Percentiles rank a stretch among this genome's conserved stretches.
Evolutionary conservation across 768 basidiomycete genomes (phyloP).

Genomic region (Mycena galericulata): DNA sequence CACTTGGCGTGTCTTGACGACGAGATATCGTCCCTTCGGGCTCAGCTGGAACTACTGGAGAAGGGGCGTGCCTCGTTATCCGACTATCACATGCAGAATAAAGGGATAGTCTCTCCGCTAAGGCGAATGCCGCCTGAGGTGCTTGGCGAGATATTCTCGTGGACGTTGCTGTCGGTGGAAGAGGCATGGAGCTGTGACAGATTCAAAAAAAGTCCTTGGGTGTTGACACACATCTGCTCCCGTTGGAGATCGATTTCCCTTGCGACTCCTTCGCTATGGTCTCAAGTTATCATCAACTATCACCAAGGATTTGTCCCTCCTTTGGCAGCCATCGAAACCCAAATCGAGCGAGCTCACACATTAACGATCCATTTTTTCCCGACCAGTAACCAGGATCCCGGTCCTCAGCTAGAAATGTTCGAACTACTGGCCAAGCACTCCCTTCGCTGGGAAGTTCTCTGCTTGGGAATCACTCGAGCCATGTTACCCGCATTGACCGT

Average conservation of each 20-base stretch:
- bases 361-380: slow-evolving; percentile 14
- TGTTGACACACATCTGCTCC: neutral
- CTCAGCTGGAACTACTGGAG: too few species aligned
- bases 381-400: neutral
- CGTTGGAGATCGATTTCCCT: slow-evolving; percentile 8
- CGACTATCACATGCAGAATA: neutral
- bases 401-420: too few species aligned
- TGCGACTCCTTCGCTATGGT: slow-evolving; percentile 4
- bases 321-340: neutral
- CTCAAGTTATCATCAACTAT: neutral
- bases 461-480: too few species aligned
- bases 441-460: too few species aligned
- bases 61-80: neutral
- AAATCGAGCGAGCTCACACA: neutral
- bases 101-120: neutral
- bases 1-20: too few species aligned
- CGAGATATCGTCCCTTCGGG: too few species aligned
- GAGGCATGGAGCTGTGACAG: too few species aligned
- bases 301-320: neutral
- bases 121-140: slow-evolving; percentile 15
- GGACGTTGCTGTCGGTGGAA: neutral
- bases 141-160: slow-evolving; percentile 15
- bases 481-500: too few species aligned
- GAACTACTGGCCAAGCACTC: too few species aligned
- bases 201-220: slow-evolving; percentile 8